Conservation (phyloP, 1,139 yeast genomes). For the Geotrichum restrictum region DNA sequence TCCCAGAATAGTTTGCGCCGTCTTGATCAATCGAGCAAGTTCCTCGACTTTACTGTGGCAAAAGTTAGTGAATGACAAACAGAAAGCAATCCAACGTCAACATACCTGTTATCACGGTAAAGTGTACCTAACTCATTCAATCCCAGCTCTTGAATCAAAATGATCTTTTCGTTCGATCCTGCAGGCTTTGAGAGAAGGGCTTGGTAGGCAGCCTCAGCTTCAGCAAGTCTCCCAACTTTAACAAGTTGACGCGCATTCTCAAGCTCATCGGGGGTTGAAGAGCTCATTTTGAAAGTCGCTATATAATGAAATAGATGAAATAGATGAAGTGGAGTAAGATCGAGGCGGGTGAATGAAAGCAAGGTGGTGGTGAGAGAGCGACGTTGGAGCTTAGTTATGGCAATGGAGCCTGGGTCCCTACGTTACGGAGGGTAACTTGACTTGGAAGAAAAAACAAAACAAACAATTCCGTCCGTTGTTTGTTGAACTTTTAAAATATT, state of each 20-base stretch:
- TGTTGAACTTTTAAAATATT: not conserved
- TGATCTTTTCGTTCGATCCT: conserved; percentile 40
- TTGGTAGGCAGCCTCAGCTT: conserved; percentile 57
- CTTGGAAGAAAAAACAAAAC: not conserved
- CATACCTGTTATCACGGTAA: conserved; percentile 32
- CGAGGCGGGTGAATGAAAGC: too few relatives aligned
- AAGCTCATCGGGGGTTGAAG: conserved; percentile 22
- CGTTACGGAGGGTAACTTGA: conserved; percentile 16
- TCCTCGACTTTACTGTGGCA: conserved; percentile 43
- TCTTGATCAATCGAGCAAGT: conserved; percentile 60
- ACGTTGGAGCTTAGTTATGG: too few relatives aligned
- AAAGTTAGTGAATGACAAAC: not conserved
- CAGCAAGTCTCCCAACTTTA: conserved; percentile 45
- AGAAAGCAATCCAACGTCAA: conserved; percentile 4
- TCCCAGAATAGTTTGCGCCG: conserved; percentile 64
- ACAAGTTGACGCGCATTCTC: conserved; percentile 59
- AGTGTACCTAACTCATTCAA: conserved; percentile 38
- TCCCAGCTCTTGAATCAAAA: conserved; percentile 40
- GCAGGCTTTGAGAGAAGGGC: conserved; percentile 42
- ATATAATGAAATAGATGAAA: not conserved
- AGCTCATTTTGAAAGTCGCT: conserved; percentile 20
- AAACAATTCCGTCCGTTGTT: not conserved
- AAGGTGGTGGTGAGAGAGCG: too few relatives aligned
- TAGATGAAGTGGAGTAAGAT: not conserved
- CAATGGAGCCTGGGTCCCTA: too few relatives aligned